Conservation (phyloP, 2,329 filamentous ascomycete species). For the Ascochyta pisi region DNA sequence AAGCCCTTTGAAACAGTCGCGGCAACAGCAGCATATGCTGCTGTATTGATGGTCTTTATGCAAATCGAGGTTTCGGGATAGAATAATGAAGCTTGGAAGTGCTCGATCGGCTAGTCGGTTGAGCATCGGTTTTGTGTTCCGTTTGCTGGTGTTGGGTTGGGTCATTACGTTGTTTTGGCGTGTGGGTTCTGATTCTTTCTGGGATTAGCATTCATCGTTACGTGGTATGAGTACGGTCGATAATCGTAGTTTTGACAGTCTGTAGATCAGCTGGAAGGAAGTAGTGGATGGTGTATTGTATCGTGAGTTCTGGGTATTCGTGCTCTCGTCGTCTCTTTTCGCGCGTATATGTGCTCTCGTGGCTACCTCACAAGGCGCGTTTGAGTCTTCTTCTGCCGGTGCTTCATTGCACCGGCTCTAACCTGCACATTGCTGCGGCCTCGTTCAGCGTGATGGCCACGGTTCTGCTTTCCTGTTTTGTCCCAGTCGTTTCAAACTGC, state of each 20-base stretch:
- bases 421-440: background rate
- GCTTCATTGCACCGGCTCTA: background rate
- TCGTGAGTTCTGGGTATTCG: background rate
- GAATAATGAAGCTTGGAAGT: background rate
- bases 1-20: conserved; percentile 32
- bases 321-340: background rate
- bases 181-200: background rate
- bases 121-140: background rate
- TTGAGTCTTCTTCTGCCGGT: background rate
- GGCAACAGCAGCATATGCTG: conserved; percentile 28
- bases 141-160: background rate
- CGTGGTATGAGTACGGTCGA: background rate
- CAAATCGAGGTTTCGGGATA: conserved; percentile 3
- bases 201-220: background rate
- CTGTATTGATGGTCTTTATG: conserved; percentile 15
- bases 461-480: background rate
- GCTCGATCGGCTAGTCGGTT: background rate
- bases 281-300: background rate
- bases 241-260: background rate
- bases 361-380: background rate
- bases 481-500: too few relatives aligned
- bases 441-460: conserved; percentile 2
- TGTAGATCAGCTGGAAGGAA: background rate
- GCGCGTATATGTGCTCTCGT: background rate
- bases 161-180: background rate